Evolutionary conservation across 2,329 filamentous ascomycete genomes (phyloP).

Genomic region (Calonectria hongkongensis): DNA sequence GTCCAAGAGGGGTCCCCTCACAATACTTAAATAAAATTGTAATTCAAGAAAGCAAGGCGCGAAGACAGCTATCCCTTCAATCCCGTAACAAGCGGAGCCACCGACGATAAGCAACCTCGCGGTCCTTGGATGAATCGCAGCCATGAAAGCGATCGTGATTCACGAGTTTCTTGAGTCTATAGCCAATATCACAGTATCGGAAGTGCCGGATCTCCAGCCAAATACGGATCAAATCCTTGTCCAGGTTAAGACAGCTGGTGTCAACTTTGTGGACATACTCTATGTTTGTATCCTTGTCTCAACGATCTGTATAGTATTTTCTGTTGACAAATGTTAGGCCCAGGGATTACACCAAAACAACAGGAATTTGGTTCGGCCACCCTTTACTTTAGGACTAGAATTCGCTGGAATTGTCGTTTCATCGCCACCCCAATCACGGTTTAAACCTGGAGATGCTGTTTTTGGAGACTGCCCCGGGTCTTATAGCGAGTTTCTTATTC

Average conservation of each 20-base stretch:
- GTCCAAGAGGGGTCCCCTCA: not conserved
- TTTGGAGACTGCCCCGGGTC: slow-evolving; percentile 72
- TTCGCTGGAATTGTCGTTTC: slow-evolving; percentile 72
- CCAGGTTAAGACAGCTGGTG: slow-evolving; percentile 71
- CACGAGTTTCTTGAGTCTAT: slow-evolving; percentile 51
- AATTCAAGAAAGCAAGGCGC: too few relatives aligned
- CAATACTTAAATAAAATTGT: too few relatives aligned
- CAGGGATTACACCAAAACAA: slow-evolving; percentile 78
- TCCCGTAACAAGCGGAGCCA: not conserved
- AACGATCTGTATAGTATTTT: not conserved
- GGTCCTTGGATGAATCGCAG: not conserved
- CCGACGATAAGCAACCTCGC: not conserved
- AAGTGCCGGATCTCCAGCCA: slow-evolving; percentile 47
- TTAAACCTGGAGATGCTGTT: slow-evolving; percentile 69
- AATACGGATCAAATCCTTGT: slow-evolving; percentile 52
- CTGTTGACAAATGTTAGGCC: slow-evolving; percentile 57
- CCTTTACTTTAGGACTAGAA: slow-evolving; percentile 76
- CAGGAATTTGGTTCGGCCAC: slow-evolving; percentile 71
- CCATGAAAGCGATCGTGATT: slow-evolving; percentile 57
- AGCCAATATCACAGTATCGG: slow-evolving; percentile 51
- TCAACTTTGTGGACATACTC: slow-evolving; percentile 77
- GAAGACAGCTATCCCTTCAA: not conserved
- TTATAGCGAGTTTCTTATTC: slow-evolving; percentile 70
- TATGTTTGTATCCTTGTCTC: slow-evolving; percentile 61
- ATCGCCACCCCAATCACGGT: slow-evolving; percentile 58